phyloP scores from a whole-genome alignment of 1,139 yeast genomes.

The Pichia sorboxylosa region DNA sequence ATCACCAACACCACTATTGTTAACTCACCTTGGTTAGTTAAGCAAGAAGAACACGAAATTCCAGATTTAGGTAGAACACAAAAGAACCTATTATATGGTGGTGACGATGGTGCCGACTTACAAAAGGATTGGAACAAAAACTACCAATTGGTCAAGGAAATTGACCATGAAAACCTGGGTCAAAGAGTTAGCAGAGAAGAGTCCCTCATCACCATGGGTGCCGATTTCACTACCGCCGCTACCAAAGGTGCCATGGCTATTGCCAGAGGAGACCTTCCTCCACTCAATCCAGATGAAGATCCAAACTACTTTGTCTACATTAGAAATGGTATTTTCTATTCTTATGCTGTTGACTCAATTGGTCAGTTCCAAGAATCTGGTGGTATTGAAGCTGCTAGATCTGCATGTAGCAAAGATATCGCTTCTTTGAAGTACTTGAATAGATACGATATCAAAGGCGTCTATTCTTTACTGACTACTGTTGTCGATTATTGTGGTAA shows the following conservation, averaged over 20 bases:
- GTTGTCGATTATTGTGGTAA: conserved; percentile 85
- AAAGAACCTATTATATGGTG: conserved; percentile 40
- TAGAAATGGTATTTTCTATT: conserved; percentile 78
- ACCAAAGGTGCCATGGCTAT: conserved; percentile 71
- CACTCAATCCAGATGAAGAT: conserved; percentile 72
- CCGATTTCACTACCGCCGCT: conserved; percentile 69
- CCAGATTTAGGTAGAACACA: conserved; percentile 61
- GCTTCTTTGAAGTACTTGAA: conserved; percentile 60
- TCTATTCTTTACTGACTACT: conserved; percentile 65
- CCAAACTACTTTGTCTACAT: conserved; percentile 55
- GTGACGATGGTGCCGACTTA: conserved; percentile 46
- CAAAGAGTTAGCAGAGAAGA: conserved; percentile 72
- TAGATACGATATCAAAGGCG: conserved; percentile 50
- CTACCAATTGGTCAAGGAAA: conserved; percentile 68
- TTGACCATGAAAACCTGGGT: conserved; percentile 44
- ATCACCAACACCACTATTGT: conserved; percentile 51
- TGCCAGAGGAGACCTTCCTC: conserved; percentile 57
- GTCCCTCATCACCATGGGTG: conserved; percentile 56
- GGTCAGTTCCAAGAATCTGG: conserved; percentile 58
- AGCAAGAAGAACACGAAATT: conserved; percentile 18
- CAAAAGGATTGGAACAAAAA: conserved; percentile 87
- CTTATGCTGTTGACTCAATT: conserved; percentile 64
- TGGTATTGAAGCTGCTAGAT: conserved; percentile 80
- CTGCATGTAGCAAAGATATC: conserved; percentile 70
- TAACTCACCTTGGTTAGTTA: conserved; percentile 68